phyloP scores from a whole-genome alignment of 495 filamentous ascomycete species.

The Annulohypoxylon stygium region DNA sequence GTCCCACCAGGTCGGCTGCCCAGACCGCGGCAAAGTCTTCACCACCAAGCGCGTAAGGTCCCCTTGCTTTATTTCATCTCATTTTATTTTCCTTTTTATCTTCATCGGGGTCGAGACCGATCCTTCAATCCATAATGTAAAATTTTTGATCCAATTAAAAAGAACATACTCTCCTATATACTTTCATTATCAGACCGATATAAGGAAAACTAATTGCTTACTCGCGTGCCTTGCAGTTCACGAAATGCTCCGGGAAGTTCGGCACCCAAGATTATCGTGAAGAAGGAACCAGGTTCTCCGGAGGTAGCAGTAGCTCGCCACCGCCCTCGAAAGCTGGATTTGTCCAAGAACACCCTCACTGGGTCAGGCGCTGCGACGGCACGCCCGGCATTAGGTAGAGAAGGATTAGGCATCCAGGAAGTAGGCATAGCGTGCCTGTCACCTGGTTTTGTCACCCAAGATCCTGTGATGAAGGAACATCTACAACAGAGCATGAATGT shows the following conservation, averaged over 20 bases:
- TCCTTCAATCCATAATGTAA: slow-evolving; percentile 47
- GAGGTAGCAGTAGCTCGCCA: slow-evolving; percentile 80
- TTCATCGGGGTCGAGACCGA: slow-evolving; percentile 18
- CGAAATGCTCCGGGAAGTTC: slow-evolving; percentile 63
- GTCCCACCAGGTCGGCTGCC: slow-evolving; percentile 60
- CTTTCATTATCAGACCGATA: slow-evolving; percentile 35
- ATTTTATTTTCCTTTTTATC: slow-evolving; percentile 27
- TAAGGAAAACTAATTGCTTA: slow-evolving; percentile 28
- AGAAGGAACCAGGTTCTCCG: slow-evolving; percentile 94
- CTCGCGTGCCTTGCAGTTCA: slow-evolving; percentile 54
- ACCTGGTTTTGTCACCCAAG: slow-evolving; percentile 94
- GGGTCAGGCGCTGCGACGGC: slow-evolving; percentile 71
- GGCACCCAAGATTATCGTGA: slow-evolving; percentile 87
- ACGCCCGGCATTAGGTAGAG: slow-evolving; percentile 79
- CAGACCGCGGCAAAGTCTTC: slow-evolving; percentile 60
- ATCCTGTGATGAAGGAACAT: slow-evolving; percentile 96
- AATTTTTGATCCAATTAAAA: slow-evolving; percentile 38
- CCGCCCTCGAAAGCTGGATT: slow-evolving; percentile 88
- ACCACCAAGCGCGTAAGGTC: slow-evolving; percentile 65
- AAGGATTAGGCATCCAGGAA: slow-evolving; percentile 86
- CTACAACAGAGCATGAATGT: slow-evolving; percentile 94
- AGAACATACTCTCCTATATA: slow-evolving; percentile 28
- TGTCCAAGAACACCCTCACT: slow-evolving; percentile 78
- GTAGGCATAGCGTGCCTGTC: slow-evolving; percentile 95
- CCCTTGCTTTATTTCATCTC: slow-evolving; percentile 40